Conservation (phyloP, 306 rosid species). For the Prinsepia uniflora region DNA sequence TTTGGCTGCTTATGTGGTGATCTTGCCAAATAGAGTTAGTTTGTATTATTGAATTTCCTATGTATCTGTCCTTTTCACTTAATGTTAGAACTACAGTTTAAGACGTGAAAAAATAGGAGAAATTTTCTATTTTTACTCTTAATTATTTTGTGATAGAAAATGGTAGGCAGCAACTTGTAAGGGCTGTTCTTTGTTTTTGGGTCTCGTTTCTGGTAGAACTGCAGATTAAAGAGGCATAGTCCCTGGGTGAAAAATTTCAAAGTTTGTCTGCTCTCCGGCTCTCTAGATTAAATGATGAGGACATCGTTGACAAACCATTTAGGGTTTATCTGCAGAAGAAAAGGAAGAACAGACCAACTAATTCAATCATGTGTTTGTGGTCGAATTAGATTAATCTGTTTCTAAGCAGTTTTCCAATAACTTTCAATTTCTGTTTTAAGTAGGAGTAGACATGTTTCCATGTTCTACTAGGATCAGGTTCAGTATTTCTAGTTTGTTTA, state of each 20-base stretch:
- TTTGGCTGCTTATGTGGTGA: background rate
- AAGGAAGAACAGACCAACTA: too few relatives aligned
- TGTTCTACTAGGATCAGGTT: too few relatives aligned
- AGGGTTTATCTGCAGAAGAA: too few relatives aligned
- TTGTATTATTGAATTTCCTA: background rate
- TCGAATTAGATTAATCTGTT: too few relatives aligned
- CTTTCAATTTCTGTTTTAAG: too few relatives aligned
- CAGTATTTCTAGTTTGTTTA: too few relatives aligned
- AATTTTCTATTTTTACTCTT: background rate
- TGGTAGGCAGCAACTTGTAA: background rate
- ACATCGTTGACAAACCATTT: too few relatives aligned
- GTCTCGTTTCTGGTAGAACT: background rate
- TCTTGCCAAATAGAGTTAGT: background rate
- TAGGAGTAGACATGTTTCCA: too few relatives aligned
- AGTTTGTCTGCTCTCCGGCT: background rate
- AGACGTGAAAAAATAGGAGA: background rate
- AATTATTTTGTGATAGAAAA: background rate
- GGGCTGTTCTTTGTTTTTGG: background rate
- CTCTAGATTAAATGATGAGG: too few relatives aligned
- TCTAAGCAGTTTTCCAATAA: too few relatives aligned
- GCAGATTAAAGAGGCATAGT: background rate
- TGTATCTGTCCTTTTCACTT: background rate
- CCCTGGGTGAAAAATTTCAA: background rate
- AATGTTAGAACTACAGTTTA: background rate
- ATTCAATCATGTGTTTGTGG: too few relatives aligned